Conservation (phyloP, 306 rosid genomes). For the Ormosia emarginata region DNA sequence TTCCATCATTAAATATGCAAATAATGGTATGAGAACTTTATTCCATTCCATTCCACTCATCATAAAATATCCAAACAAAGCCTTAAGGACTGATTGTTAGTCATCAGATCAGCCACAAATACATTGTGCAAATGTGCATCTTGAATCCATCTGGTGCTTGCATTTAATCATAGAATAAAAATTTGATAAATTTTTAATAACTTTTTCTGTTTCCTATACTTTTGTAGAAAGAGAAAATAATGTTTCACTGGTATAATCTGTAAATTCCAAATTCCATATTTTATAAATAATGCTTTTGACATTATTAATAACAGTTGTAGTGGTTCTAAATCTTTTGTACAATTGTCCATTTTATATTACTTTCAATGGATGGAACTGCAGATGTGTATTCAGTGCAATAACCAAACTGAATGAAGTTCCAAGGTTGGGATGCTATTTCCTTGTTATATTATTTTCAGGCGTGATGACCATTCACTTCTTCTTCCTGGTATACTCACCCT, state of each 20-base stretch:
- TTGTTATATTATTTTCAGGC: constrained; percentile 69
- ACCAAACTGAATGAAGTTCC: constrained; percentile 76
- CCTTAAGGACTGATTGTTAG: not conserved
- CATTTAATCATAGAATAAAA: constrained; percentile 1
- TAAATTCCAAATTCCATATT: constrained; percentile 7
- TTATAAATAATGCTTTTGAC: constrained; percentile 6
- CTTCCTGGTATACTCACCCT: constrained; percentile 68
- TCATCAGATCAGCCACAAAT: not conserved
- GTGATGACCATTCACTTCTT: constrained; percentile 88
- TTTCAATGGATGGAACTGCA: constrained; percentile 39
- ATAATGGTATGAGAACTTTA: not conserved
- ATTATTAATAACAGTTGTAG: not conserved
- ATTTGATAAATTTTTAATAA: not conserved
- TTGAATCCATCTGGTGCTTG: constrained; percentile 14
- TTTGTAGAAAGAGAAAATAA: not conserved
- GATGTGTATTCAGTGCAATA: constrained; percentile 85
- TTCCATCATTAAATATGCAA: not conserved
- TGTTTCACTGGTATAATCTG: not conserved
- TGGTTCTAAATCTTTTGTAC: not conserved
- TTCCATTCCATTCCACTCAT: not conserved
- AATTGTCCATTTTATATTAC: constrained; percentile 2
- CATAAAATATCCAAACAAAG: not conserved
- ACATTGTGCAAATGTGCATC: constrained; percentile 8
- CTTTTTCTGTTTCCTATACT: not conserved
- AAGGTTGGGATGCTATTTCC: constrained; percentile 85